Evolutionary conservation across 768 basidiomycete genomes (phyloP).

Genomic region (Lentinula guzmanii): DNA sequence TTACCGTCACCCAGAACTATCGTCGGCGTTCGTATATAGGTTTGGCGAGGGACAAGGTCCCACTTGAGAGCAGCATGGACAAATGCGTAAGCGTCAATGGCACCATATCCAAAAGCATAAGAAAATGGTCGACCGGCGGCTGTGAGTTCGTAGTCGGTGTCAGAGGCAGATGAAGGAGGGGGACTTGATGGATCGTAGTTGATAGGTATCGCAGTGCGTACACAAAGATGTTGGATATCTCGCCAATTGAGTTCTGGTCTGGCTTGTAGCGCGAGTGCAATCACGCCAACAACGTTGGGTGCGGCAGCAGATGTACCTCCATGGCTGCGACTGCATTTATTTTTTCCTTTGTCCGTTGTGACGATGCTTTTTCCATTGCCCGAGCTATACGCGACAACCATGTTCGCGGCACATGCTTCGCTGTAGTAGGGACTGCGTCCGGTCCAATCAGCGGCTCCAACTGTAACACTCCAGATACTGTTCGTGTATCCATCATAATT

Average conservation of each 20-base stretch:
- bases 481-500: constrained; percentile 99
- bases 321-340: constrained; percentile 73
- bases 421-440: constrained; percentile 96
- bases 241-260: constrained; percentile 95
- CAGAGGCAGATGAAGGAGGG: background rate
- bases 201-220: constrained; percentile 69
- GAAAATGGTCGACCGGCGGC: constrained; percentile 56
- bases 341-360: constrained; percentile 89
- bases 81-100: constrained; percentile 76
- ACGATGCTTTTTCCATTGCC: constrained; percentile 93
- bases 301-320: constrained; percentile 98
- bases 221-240: constrained; percentile 87
- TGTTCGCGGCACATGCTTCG: constrained; percentile 93
- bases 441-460: constrained; percentile 88
- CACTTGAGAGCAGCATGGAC: constrained; percentile 79
- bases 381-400: constrained; percentile 94
- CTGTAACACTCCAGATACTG: constrained; percentile 92
- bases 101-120: constrained; percentile 97
- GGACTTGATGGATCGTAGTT: constrained; percentile 46
- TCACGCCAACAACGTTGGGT: constrained; percentile 91
- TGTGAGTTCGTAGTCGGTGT: constrained; percentile 87
- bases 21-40: constrained; percentile 77
- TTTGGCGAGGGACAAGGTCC: constrained; percentile 89
- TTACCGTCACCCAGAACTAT: constrained; percentile 40
- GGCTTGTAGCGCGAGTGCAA: constrained; percentile 83